phyloP scores from a whole-genome alignment of 345 rosid genomes.

The Boechera divaricarpa region DNA sequence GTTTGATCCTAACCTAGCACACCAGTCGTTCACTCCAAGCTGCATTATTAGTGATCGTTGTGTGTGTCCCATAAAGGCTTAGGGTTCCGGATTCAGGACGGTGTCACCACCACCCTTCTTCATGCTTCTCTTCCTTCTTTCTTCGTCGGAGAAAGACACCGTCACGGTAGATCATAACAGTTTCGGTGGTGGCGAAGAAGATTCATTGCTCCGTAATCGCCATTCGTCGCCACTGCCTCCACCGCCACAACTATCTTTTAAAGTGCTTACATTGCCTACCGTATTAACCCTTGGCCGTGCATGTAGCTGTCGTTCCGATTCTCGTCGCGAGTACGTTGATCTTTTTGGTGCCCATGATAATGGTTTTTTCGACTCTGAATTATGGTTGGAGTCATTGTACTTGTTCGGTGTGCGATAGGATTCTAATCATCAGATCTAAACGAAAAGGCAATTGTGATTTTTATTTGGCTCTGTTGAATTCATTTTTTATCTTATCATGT shows the following conservation, averaged over 20 bases:
- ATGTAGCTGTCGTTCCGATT: slow-evolving; percentile 86
- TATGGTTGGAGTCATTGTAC: neutral
- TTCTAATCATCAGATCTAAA: slow-evolving; percentile 31
- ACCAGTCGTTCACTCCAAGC: neutral
- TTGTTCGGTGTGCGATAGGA: slow-evolving; percentile 15
- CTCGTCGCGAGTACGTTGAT: slow-evolving; percentile 66
- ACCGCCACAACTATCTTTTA: slow-evolving; percentile 46
- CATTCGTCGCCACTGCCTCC: slow-evolving; percentile 45
- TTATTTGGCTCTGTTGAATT: neutral
- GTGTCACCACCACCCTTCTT: slow-evolving; percentile 43
- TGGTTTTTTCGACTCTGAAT: slow-evolving; percentile 9
- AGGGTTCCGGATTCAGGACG: slow-evolving; percentile 40
- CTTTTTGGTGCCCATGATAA: neutral
- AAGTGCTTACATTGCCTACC: slow-evolving; percentile 89
- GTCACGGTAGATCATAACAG: slow-evolving; percentile 43
- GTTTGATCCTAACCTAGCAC: no score
- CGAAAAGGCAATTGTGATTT: neutral
- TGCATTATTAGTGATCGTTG: slow-evolving; percentile 42
- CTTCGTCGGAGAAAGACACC: slow-evolving; percentile 37
- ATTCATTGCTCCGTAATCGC: slow-evolving; percentile 36
- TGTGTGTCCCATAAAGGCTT: slow-evolving; percentile 35
- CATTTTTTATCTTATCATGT: neutral
- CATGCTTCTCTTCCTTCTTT: slow-evolving; percentile 21
- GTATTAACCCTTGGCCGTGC: slow-evolving; percentile 85
- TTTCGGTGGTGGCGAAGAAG: slow-evolving; percentile 35